Percentiles rank a stretch among this genome's conserved stretches.
Conservation (phyloP, 768 basidiomycete genomes). For the Clavaria fumosa region DNA sequence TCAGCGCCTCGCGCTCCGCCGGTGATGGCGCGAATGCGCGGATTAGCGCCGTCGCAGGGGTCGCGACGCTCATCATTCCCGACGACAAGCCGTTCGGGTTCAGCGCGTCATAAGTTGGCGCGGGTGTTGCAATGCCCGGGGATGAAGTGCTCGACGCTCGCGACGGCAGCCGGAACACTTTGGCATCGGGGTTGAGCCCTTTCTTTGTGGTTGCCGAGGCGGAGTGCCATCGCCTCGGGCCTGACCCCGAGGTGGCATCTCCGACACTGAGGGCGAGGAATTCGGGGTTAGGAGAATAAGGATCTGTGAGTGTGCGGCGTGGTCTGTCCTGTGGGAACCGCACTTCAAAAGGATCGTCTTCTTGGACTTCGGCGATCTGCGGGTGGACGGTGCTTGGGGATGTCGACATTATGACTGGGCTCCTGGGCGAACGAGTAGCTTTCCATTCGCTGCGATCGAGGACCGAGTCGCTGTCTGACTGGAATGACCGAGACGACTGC, state of each 20-base stretch:
- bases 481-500: slow-evolving; percentile 28
- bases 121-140: slow-evolving; percentile 10
- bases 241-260: slow-evolving; percentile 15
- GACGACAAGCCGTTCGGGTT: slow-evolving; percentile 43
- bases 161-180: slow-evolving; percentile 52
- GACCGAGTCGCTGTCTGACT: slow-evolving; percentile 36
- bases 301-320: slow-evolving; percentile 24
- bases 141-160: slow-evolving; percentile 13
- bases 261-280: slow-evolving; percentile 7
- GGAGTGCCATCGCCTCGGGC: slow-evolving; percentile 34
- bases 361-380: too few species aligned
- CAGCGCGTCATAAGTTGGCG: slow-evolving; percentile 33
- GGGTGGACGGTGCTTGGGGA: slow-evolving; percentile 29
- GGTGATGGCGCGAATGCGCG: slow-evolving; percentile 83
- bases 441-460: too few species aligned
- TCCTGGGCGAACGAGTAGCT: too few species aligned
- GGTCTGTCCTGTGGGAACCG: slow-evolving; percentile 20
- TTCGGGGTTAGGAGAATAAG: slow-evolving; percentile 10
- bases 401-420: too few species aligned
- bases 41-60: slow-evolving; percentile 35
- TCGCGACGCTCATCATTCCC: slow-evolving; percentile 21
- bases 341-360: slow-evolving; percentile 35
- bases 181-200: slow-evolving; percentile 74
- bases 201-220: slow-evolving; percentile 33
- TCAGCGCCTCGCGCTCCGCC: slow-evolving; percentile 72